These are phyloP conservation scores for Sanghuangporus weigelae DNA, from an alignment of 1,284 basidiomycete genomes.

Conservation along the genomic window DNA sequence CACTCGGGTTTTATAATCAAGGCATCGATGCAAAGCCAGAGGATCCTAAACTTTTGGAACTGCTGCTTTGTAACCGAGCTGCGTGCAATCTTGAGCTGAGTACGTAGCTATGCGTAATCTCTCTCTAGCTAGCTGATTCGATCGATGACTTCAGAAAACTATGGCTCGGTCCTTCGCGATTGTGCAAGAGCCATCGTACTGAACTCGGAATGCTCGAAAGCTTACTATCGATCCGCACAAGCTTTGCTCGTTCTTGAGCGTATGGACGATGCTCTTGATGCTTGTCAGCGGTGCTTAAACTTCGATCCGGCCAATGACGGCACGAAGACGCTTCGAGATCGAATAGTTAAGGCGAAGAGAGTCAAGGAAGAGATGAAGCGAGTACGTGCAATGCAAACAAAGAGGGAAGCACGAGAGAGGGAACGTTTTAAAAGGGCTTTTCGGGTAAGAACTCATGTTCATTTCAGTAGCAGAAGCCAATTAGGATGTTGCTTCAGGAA, in stretches of 20 bases:
- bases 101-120: slow-evolving; percentile 32
- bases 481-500: slow-evolving; percentile 37
- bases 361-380: slow-evolving; percentile 46
- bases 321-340: slow-evolving; percentile 43
- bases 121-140: neutral
- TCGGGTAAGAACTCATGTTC: slow-evolving; percentile 39
- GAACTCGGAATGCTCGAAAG: slow-evolving; percentile 69
- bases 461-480: neutral
- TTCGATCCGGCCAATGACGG: slow-evolving; percentile 54
- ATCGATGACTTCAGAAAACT: slow-evolving; percentile 61
- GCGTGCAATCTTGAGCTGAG: slow-evolving; percentile 89
- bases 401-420: slow-evolving; percentile 43
- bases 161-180: slow-evolving; percentile 78
- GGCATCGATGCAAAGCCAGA: slow-evolving; percentile 81
- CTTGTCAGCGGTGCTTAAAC: slow-evolving; percentile 60
- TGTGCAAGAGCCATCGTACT: slow-evolving; percentile 68
- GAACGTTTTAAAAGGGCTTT: slow-evolving; percentile 50
- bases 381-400: slow-evolving; percentile 43
- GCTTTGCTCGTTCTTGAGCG: slow-evolving; percentile 72
- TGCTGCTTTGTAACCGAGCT: slow-evolving; percentile 84
- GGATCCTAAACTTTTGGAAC: slow-evolving; percentile 57
- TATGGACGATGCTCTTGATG: slow-evolving; percentile 77
- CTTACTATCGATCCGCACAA: slow-evolving; percentile 76
- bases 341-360: slow-evolving; percentile 40
- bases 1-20: slow-evolving; percentile 85